Evolutionary conservation across 495 filamentous ascomycete genomes (phyloP).

Genomic region (Choiromyces venosus): DNA sequence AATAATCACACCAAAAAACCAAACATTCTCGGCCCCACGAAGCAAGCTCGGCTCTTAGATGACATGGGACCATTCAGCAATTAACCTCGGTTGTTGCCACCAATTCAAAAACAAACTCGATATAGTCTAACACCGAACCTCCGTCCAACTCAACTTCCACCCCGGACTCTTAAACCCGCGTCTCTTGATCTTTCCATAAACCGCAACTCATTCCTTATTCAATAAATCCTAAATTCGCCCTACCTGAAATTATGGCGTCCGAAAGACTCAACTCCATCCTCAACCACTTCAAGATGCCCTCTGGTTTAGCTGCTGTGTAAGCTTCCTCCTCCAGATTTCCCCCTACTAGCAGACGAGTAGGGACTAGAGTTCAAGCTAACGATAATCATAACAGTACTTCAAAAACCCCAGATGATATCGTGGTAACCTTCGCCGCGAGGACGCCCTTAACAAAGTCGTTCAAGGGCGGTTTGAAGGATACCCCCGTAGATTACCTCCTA

Average conservation of each 20-base stretch:
- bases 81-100: conserved; percentile 27
- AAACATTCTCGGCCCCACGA: not conserved
- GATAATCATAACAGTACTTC: conserved; percentile 58
- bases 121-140: conserved; percentile 13
- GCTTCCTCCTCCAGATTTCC: conserved; percentile 26
- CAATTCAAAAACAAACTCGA: conserved; percentile 2
- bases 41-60: not conserved
- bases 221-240: not conserved
- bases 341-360: not conserved
- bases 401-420: conserved; percentile 93
- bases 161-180: not conserved
- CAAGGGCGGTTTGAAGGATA: conserved; percentile 87
- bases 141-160: conserved; percentile 15
- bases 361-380: conserved; percentile 6
- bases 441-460: conserved; percentile 70
- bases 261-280: conserved; percentile 82
- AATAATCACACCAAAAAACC: not conserved
- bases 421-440: conserved; percentile 77
- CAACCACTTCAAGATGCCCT: conserved; percentile 73
- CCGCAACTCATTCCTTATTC: not conserved
- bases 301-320: conserved; percentile 71
- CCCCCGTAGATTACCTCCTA: conserved; percentile 76
- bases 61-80: not conserved
- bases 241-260: conserved; percentile 61
- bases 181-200: not conserved